Conservation (phyloP, 345 rosid species). For the Eucalyptus virginea region DNA sequence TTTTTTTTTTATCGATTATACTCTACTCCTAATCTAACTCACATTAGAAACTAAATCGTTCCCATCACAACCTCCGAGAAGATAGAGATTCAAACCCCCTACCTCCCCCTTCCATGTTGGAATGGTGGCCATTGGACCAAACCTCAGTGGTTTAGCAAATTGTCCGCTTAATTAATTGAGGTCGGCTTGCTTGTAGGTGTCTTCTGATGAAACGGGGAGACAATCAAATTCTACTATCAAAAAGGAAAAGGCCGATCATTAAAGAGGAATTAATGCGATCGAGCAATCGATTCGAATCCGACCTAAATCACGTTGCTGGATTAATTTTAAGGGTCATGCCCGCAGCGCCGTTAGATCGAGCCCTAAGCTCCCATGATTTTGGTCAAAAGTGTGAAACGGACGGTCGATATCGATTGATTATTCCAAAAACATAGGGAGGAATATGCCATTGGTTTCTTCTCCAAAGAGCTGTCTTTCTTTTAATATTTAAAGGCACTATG, state of each 20-base stretch:
- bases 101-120: no score
- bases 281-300: background rate
- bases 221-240: background rate
- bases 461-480: background rate
- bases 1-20: no score
- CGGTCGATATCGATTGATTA: background rate
- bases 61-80: no score
- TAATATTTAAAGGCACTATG: background rate
- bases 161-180: background rate
- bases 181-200: background rate
- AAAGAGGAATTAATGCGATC: background rate
- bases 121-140: no score
- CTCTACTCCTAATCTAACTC: no score
- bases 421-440: background rate
- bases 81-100: accelerated
- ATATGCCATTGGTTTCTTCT: background rate
- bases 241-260: background rate
- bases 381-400: background rate
- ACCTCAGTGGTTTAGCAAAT: background rate
- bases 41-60: no score
- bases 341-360: background rate
- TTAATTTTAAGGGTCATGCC: background rate
- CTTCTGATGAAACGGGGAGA: background rate
- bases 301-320: background rate
- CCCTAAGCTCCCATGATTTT: background rate